phyloP scores from a whole-genome alignment of 169 alveolate genomes.

The Neospora caninum region DNA sequence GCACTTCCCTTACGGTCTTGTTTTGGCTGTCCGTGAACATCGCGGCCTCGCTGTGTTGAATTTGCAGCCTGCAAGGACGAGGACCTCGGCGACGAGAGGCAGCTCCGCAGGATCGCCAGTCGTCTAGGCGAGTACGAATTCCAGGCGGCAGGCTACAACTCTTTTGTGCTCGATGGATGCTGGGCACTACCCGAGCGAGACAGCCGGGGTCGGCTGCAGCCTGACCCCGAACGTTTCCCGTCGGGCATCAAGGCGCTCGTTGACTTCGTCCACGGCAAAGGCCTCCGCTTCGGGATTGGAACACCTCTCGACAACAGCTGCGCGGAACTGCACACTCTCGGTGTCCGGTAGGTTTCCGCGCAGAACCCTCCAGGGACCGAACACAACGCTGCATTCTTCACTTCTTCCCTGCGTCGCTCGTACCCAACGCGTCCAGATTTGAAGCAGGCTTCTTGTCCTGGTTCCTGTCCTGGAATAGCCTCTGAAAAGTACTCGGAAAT shows the following conservation, averaged over 20 bases:
- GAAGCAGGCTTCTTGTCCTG: no score
- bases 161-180: conserved; percentile 84
- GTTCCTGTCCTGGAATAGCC: no score
- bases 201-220: conserved; percentile 67
- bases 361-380: no score
- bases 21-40: no score
- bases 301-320: conserved; percentile 77
- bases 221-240: conserved; percentile 77
- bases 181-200: conserved; percentile 69
- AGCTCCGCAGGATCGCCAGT: not conserved
- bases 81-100: not conserved
- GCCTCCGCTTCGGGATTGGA: conserved; percentile 77
- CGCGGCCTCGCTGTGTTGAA: no score
- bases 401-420: no score
- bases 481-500: no score
- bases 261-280: conserved; percentile 73
- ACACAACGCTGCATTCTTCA: no score
- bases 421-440: no score
- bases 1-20: no score
- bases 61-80: not conserved
- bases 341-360: no score
- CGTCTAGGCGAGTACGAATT: conserved; percentile 64
- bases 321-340: no score
- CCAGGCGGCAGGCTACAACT: conserved; percentile 77
- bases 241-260: conserved; percentile 79